Evolutionary conservation across 1,284 basidiomycete genomes (phyloP), one percentile per base, ranked within the genome.

Genomic region (Dichomitus squalens): DNA sequence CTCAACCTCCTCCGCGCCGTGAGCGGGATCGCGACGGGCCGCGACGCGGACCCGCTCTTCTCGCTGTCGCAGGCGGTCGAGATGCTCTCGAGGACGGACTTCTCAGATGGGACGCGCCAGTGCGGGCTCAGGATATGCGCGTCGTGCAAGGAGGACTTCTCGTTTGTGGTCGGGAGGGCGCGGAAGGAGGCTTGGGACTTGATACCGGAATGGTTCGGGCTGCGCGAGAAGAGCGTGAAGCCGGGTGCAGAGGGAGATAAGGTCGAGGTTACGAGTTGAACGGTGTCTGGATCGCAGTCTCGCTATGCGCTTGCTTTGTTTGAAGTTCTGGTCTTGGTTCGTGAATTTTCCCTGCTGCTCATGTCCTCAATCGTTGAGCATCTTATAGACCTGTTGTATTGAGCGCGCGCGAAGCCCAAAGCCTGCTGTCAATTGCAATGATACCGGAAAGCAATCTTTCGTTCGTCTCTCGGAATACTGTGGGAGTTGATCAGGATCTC

Each of bases 41-140:
- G 88, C 29, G 88, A 90, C 65, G 88, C 85, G 3, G 88, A 90
- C 66, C 85, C 87, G 56, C 71, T 90, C 21, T 88, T 79, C 67
- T 86, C 87, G 55, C 79, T 90, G 39, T 65, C 76, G 8, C 88
- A 89, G 69, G 84, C 85, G 18, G 75, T 77, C 44, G 86, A 88
- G 62, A 89, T 90, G 88, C 76, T 90, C 49, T 78, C 78, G 23
- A 75, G 88, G 49, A 84, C 79, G 55, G 88, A 90, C 69, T 88
- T 88, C 68, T 82, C 81, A 43, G 84, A 87, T 68, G 87, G 85
- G 8, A 76, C 77, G 59, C 74, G 73, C 58, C 75, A 77, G 67
- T 78, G 83, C 59, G 85, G 83, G 49, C 66, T 90, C 63, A 77
- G 76, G 68, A 79, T 90, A 57, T 90, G 88, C 65, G 72, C 75